Evolutionary conservation across 192 early-diverging fungal genomes (phyloP), one percentile per base, ranked within the genome.

Genomic region (Coemansia sp.): DNA sequence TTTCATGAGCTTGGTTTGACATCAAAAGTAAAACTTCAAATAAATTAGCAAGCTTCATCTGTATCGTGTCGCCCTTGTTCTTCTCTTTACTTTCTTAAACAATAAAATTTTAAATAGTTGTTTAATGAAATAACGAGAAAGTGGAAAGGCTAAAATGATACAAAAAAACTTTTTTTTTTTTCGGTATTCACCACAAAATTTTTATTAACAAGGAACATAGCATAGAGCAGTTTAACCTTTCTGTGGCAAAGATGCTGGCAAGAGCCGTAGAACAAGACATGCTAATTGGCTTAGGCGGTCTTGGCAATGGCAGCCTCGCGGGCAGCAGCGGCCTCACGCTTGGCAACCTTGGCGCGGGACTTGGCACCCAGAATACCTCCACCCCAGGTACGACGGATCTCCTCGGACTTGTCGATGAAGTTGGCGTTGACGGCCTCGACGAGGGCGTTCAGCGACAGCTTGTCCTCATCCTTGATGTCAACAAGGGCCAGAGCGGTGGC

Each of bases 331-430:
- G 84, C 85, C 65, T 91, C 89, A 66, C 87, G 85, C 87, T 92
- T 93, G 82, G 82, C 71, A 67, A 87, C 90, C 87, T 87, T 89
- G 78, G 90, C 88, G 79, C 91, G 80, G 76, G 93, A 92, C 89
- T 96, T 96, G 83, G 77, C 79, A 71, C 96, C 94, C 93, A 94
- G 94, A 87, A 97, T 87, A 85, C 96, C 96, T 81, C 97, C 97
- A 90, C 97, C 97, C 97, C 97, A 99, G 72, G 81, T 77, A 73
- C 89, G 91, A 75, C 94, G 92, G 87, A 76, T 78, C 72, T 96
- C 87, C 71, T 96, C 96, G 74, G 83, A 86, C 90, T 97, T 99
- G 76, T 95, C 94, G 87, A 87, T 90, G 87, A 90, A 99, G 91
- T 95, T 94, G 84, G 88, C 76, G 89, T 98, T 96, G 89, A 95